Percentiles rank a stretch among this genome's conserved stretches.
Evolutionary conservation across 129 eudicot species (phyloP).

Genomic region (Artemisia annua): DNA sequence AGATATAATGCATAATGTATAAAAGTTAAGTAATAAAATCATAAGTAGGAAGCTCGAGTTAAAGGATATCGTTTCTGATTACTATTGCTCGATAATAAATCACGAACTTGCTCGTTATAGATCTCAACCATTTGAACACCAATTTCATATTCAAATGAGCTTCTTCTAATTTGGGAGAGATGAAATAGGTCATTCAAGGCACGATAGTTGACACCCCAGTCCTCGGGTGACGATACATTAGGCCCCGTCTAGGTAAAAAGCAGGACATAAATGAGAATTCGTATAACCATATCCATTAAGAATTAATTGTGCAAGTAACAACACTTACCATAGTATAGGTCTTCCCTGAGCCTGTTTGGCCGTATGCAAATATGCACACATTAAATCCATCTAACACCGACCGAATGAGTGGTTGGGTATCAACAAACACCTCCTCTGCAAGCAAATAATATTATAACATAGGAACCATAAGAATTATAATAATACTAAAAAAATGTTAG

Average conservation of each 20-base stretch:
- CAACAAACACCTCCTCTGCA: constrained; percentile 83
- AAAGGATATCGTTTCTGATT: constrained; percentile 83
- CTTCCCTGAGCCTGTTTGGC: constrained; percentile 94
- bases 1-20: background rate
- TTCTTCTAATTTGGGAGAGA: constrained; percentile 62
- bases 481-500: background rate
- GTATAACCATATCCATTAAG: background rate
- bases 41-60: constrained; percentile 12
- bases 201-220: constrained; percentile 94
- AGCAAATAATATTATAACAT: constrained; percentile 13
- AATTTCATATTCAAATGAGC: constrained; percentile 63
- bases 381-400: constrained; percentile 82
- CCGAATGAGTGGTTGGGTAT: constrained; percentile 77
- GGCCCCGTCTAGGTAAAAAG: constrained; percentile 61
- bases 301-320: background rate
- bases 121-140: constrained; percentile 94
- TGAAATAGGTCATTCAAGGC: constrained; percentile 81
- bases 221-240: constrained; percentile 50
- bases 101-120: constrained; percentile 86
- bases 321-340: constrained; percentile 79
- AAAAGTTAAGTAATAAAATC: background rate
- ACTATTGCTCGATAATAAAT: constrained; percentile 48
- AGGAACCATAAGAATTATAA: background rate
- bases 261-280: constrained; percentile 5
- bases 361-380: constrained; percentile 90